Evolutionary conservation across 2,329 filamentous ascomycete species (phyloP), one percentile per base, ranked within the genome.

Genomic region (Delphinella strobiligena): DNA sequence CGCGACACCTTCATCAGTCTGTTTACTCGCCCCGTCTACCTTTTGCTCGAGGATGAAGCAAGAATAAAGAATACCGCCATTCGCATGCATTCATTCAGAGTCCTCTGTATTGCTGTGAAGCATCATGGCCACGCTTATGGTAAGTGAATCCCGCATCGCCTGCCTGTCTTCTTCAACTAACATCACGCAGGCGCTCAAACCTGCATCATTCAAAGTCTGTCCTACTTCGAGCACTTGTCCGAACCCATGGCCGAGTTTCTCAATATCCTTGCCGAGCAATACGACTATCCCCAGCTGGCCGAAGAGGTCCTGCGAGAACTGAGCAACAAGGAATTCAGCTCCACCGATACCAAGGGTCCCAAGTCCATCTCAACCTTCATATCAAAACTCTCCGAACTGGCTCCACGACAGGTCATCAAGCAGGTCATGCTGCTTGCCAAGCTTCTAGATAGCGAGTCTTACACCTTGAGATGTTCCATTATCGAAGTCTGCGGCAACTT

Each of bases 201-300:
- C 35, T 93, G 88, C 34, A 93, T 98, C 53, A 88, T 96, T 40
- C 91, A 98, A 60, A 96, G 91, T 56, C 66, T 98, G 49, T 94
- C 91, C 4, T 98, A 98, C 59, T 98, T 96, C 53, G 91, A 98
- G 62, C 91, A 98, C 61, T 67, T 98, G n/a, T 89, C 91, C 1
- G 91, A 98, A 55, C 91, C 91, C 1, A 98, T 98, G 91, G 91
- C 91, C 22, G 93, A 98, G 59, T 94, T 98, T 52, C 67, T 98
- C 4, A 86, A 96, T 52, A 98, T 96, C 53, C 69, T 98, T 18
- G 81, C 88, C 1, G 88, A 96, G 58, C 89, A 95, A 65, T 98
- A 96, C 64, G 91, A 98, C 62, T 93, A 96, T 57, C 84, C 88
- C 12, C 91, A 98, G 54, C 71, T 98, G 7, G 82, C 87, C 4